Conservation (phyloP, 257 asterid species). For the Nicotiana sylvestris region DNA sequence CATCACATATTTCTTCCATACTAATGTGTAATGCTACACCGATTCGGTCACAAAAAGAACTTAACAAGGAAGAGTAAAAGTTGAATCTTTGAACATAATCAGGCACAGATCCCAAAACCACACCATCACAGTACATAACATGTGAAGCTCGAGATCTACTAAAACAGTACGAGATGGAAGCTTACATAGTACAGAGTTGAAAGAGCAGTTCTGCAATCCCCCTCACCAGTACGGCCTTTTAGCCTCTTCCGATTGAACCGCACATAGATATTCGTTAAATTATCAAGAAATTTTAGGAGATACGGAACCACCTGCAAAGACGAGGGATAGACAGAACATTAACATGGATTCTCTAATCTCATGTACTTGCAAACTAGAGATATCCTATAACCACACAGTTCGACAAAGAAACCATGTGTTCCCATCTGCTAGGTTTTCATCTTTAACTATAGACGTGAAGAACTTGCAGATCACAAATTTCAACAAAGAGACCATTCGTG, state of each 20-base stretch:
- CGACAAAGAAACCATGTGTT: neutral
- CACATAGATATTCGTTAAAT: constrained; percentile 85
- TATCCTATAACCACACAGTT: neutral
- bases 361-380: neutral
- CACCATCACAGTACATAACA: neutral
- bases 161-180: constrained; percentile 4
- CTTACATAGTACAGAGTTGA: constrained; percentile 81
- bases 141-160: neutral
- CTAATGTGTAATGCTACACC: neutral
- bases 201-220: constrained; percentile 88
- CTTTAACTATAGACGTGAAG: neutral
- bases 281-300: constrained; percentile 84
- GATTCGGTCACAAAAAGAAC: neutral
- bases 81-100: neutral
- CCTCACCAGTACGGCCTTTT: constrained; percentile 91
- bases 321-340: neutral
- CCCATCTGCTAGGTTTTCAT: neutral
- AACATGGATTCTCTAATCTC: neutral
- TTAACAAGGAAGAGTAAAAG: neutral
- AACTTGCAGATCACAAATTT: neutral
- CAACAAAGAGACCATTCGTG: neutral
- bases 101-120: neutral
- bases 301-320: constrained; percentile 63
- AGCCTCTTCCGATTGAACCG: constrained; percentile 93
- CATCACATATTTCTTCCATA: neutral